A percentile compares a stretch with the other conserved stretches of the same genome.
Conservation (phyloP, 2,329 filamentous ascomycete species). For the Magnaporthales sp. region DNA sequence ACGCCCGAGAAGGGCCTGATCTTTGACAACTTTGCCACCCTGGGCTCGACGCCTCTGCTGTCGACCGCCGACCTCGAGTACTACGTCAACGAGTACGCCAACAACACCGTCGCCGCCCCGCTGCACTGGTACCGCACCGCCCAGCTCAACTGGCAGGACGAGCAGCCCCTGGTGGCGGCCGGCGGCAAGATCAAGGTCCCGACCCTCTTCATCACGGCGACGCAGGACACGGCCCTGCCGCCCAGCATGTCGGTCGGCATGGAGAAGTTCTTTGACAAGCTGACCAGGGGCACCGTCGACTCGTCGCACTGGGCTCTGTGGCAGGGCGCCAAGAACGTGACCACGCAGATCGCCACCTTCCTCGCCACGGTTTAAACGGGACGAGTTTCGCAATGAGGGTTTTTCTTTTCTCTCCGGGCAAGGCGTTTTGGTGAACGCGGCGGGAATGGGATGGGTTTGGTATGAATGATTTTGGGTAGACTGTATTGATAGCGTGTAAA, state of each 20-base stretch:
- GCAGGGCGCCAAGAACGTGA: not conserved
- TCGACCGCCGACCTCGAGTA: slow-evolving; percentile 62
- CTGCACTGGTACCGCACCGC: slow-evolving; percentile 1
- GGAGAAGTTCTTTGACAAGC: not conserved
- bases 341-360: not conserved
- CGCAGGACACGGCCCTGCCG: not conserved
- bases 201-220: not conserved
- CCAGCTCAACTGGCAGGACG: not conserved
- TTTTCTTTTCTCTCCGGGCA: too few species aligned
- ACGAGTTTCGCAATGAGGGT: too few species aligned
- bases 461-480: too few species aligned
- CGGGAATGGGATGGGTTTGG: too few species aligned
- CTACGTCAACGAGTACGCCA: slow-evolving; percentile 63
- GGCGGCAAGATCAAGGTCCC: not conserved
- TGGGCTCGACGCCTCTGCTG: slow-evolving; percentile 51
- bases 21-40: slow-evolving; percentile 49
- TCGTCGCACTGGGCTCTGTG: not conserved
- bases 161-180: not conserved
- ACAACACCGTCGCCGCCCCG: slow-evolving; percentile 13
- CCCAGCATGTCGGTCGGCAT: not conserved
- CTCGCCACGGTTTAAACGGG: not conserved
- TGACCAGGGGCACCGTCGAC: not conserved
- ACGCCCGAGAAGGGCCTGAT: slow-evolving; percentile 51
- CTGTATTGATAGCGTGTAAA: too few species aligned
- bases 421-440: not conserved